phyloP scores from a whole-genome alignment of 1,284 basidiomycete genomes.

The Prillingera fragicola region DNA sequence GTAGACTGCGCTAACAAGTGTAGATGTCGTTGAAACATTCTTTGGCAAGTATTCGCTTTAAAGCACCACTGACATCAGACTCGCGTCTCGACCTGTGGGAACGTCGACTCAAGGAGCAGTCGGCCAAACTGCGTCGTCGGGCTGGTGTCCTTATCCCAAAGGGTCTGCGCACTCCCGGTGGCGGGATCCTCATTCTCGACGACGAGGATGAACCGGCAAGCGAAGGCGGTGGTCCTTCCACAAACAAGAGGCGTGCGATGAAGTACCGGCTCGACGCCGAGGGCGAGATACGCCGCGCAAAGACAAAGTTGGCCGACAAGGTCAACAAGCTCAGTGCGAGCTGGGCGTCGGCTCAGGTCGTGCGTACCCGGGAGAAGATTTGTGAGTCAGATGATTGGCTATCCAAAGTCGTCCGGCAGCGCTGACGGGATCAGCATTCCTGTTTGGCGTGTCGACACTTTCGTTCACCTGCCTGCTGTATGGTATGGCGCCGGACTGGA shows the following conservation, averaged over 20 bases:
- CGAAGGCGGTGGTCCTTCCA: no score
- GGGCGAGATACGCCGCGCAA: conserved; percentile 74
- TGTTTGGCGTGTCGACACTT: conserved; percentile 84
- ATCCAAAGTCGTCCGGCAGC: background rate
- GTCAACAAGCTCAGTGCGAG: conserved; percentile 66
- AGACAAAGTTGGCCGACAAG: conserved; percentile 55
- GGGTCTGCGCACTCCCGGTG: conserved; percentile 49
- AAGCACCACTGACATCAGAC: conserved; percentile 49
- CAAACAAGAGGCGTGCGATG: conserved; percentile 21
- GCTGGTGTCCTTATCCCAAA: conserved; percentile 66
- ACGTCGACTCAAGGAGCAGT: conserved; percentile 76
- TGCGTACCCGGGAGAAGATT: conserved; percentile 79
- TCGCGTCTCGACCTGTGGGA: conserved; percentile 84
- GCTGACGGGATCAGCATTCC: conserved; percentile 63
- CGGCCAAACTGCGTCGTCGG: conserved; percentile 69
- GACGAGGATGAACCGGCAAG: conserved; percentile 11
- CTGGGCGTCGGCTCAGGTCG: conserved; percentile 84
- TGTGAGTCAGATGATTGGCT: conserved; percentile 27
- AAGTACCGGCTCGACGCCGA: conserved; percentile 61
- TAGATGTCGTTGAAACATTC: conserved; percentile 49
- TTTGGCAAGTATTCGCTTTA: conserved; percentile 31
- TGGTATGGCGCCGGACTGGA: conserved; percentile 72
- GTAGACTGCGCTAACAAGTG: conserved; percentile 3
- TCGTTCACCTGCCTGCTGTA: conserved; percentile 75
- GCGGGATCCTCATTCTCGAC: conserved; percentile 28